Base-by-base conservation (phyloP, 139 green algal species). In the Coelastrella sp. region DNA sequence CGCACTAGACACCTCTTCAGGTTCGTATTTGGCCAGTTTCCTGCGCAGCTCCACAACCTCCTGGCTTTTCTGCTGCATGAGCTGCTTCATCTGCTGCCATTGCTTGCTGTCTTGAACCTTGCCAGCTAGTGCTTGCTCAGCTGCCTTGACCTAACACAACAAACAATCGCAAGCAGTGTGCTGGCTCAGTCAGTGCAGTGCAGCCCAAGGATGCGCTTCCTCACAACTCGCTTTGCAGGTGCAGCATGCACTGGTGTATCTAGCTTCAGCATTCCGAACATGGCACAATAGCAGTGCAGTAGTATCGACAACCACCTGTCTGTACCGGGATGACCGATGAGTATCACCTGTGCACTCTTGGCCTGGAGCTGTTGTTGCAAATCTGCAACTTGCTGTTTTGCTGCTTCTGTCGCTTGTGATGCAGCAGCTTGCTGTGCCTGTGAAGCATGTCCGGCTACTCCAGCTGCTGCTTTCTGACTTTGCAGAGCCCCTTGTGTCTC, bases 1-100 rank as follows among this genome's bases (percentile, higher is more conserved):
- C 4, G 4, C 68, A 76, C 17, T 76, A 32, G 17, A 14, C 14
- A 76, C 68, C 14, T 64, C 78, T 13, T 94, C 86, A 5, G 94
- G 91, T 90, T 95, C 91, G 74, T 95, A 95, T 89, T 92, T 92
- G 3, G 86, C 90, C 82, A 96, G 83, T 58, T 75, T 73, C 90
- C 92, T 93, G 32, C 94, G 91, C 82, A 96, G 90, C 57, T 88
- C 68, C 13, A 93, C 77, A 73, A 92, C 93, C 89, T 95, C 92
- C 74, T 92, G 71, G 23, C 68, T 89, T 86, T 95, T 95, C 7
- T 80, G 23, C 81, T 95, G 94, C 94, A 96, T 95, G 80, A 96
- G 88, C 78, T 91, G 32, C 81, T 91, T 89, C 93, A 96, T 94
- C 90, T 95, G 92, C 92, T 93, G 90, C 82, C 93, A 94, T 88